Percentiles rank a stretch among this genome's conserved stretches.
Evolutionary conservation across 1,139 yeast genomes (phyloP).

Genomic region (Suhomyces bolitotheri): DNA sequence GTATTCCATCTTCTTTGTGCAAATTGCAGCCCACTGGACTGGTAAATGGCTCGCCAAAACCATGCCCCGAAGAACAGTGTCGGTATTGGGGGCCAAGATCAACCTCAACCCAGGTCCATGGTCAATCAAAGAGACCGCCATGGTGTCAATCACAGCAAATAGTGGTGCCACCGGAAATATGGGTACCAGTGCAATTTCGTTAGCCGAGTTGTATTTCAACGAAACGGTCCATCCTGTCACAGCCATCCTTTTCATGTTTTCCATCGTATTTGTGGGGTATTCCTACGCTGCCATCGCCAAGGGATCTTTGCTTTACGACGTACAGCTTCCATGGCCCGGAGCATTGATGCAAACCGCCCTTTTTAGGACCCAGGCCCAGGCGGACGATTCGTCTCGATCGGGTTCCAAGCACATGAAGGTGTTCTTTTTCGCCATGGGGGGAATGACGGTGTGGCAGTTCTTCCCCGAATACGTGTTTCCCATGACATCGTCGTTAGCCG

Average conservation of each 20-base stretch:
- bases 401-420: conserved; percentile 21
- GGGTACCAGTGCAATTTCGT: conserved; percentile 21
- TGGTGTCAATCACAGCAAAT: conserved; percentile 23
- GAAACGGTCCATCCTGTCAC: conserved; percentile 15
- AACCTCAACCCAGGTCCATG: conserved; percentile 23
- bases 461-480: conserved; percentile 23
- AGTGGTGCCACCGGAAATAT: conserved; percentile 25
- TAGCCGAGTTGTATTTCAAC: conserved; percentile 20
- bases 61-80: conserved; percentile 15
- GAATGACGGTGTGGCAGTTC: conserved; percentile 30
- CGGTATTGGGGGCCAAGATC: conserved; percentile 11
- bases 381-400: conserved; percentile 11
- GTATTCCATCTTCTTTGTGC: conserved; percentile 24
- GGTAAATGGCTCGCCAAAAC: conserved; percentile 21
- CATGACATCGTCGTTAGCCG: conserved; percentile 21
- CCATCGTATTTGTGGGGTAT: conserved; percentile 24
- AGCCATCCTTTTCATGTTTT: conserved; percentile 22
- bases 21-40: conserved; percentile 23
- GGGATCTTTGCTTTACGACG: conserved; percentile 18
- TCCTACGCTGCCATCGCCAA: conserved; percentile 24
- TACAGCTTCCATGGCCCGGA: conserved; percentile 21
- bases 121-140: conserved; percentile 23
- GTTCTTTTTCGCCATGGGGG: conserved; percentile 27
- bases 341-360: conserved; percentile 24
- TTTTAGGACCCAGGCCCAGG: conserved; percentile 18